phyloP scores from a whole-genome alignment of 1,284 basidiomycete species.

The Xerocomus minutiporus region DNA sequence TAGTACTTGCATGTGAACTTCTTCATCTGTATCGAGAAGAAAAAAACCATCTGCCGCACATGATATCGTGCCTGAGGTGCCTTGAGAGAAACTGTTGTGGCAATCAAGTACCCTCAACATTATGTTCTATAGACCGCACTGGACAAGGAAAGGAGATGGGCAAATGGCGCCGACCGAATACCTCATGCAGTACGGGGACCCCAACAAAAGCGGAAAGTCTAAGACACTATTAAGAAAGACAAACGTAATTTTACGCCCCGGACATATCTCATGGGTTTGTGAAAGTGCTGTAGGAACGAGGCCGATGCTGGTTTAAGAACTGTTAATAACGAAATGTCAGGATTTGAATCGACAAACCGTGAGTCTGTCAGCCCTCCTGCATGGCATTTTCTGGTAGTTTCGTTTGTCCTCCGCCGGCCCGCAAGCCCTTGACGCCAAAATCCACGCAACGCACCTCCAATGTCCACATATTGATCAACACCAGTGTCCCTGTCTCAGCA shows the following conservation, averaged over 20 bases:
- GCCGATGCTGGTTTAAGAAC: background rate
- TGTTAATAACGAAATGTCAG: no score
- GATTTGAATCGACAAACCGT: no score
- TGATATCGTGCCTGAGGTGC: background rate
- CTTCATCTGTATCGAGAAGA: background rate
- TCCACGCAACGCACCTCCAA: conserved; percentile 42
- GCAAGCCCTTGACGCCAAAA: conserved; percentile 30
- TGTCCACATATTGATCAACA: conserved; percentile 52
- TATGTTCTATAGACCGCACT: background rate
- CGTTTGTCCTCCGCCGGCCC: conserved; percentile 12
- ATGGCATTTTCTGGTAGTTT: conserved; percentile 14
- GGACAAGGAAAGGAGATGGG: background rate
- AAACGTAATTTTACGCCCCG: background rate
- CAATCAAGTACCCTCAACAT: background rate
- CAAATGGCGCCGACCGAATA: background rate
- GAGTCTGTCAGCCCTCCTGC: conserved; percentile 22
- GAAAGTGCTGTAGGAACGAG: background rate
- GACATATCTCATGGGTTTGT: background rate
- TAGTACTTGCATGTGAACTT: background rate
- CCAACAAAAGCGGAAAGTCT: background rate
- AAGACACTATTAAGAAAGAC: background rate
- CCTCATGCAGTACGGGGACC: background rate
- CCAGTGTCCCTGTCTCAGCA: conserved; percentile 58
- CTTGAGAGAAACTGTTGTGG: background rate
- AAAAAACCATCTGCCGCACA: background rate